A percentile compares a stretch with the other conserved stretches of the same genome.
Conservation (phyloP, 1,284 basidiomycete species). For the Malassezia equina region DNA sequence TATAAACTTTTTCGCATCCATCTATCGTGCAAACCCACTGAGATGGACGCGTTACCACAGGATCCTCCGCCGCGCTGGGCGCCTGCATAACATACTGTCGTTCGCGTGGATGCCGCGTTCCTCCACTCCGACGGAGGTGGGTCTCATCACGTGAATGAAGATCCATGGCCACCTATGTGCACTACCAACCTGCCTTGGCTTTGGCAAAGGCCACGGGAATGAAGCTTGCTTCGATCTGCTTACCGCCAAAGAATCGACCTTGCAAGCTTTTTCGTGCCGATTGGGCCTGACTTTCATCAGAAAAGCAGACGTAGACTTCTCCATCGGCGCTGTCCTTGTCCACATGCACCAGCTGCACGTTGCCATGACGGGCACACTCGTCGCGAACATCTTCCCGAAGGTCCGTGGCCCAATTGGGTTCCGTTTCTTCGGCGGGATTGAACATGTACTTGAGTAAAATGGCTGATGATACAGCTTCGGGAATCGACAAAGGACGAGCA, state of each 20-base stretch:
- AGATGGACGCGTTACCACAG: not conserved
- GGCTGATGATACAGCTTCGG: conserved; percentile 57
- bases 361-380: conserved; percentile 81
- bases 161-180: not conserved
- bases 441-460: conserved; percentile 86
- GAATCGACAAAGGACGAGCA: conserved; percentile 55
- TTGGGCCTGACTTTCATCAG: conserved; percentile 64
- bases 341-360: conserved; percentile 75
- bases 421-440: conserved; percentile 88
- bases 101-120: not conserved
- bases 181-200: conserved; percentile 1
- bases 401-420: conserved; percentile 89
- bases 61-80: not conserved
- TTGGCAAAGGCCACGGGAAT: conserved; percentile 7
- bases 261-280: conserved; percentile 78
- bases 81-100: not conserved
- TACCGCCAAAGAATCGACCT: conserved; percentile 56
- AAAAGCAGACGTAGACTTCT: conserved; percentile 93
- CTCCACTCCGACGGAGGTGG: not conserved
- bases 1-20: conserved; percentile 14
- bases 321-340: conserved; percentile 73
- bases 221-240: conserved; percentile 37
- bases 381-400: conserved; percentile 89
- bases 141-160: conserved; percentile 1
- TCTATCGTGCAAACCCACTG: conserved; percentile 4